Evolutionary conservation across 2,329 filamentous ascomycete genomes (phyloP), one percentile per base, ranked within the genome.

Genomic region (Trichophyton simii): DNA sequence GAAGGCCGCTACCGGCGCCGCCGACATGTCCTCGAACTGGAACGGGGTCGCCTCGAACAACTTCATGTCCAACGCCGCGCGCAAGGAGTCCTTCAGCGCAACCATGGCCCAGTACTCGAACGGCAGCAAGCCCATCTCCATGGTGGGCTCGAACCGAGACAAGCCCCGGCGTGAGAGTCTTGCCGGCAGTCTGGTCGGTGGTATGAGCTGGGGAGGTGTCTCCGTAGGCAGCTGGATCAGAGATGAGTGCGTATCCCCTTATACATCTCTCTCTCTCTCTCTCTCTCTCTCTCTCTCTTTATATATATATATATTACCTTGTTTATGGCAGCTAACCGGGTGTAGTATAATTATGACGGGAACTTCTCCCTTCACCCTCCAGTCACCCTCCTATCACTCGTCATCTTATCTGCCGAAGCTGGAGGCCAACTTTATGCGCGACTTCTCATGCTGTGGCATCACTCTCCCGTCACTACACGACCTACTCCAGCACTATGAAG

Each of bases 221-320:
- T 97, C 92, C 7, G 89, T 97, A 66, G 92, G 92, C 65, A 97
- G 92, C 71, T 97, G 95, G 80, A 94, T 99, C 75, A 83, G 89
- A 74, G 92, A 99, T 78, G 94, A 99, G 94, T 99, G 85, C 85
- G 92, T 87, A 54, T 57, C 38, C 46, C 52, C 31, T 57, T 52
- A 34, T 63, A 58, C 50, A 58, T 60, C 6, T 31, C 2, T 28
- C 3, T 28, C 3, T 28, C 25, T 28, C 25, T 28, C 25, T 28
- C 25, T 28, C 25, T 28, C 25, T 28, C 25, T 28, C 25, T 28
- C 25, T 28, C 25, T 28, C 25, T 3, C 25, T 28, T 3, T 60
- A 28, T 60, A 34, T 25, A 13, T 25, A 54, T 28, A 34, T 7
- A 8, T n/a, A 31, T 22, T 38, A 38, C 34, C 34, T 9, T 38